Percentiles rank a stretch among this genome's conserved stretches.
Conservation (phyloP, 116 monocot species). For the Dioscorea cayenensis region DNA sequence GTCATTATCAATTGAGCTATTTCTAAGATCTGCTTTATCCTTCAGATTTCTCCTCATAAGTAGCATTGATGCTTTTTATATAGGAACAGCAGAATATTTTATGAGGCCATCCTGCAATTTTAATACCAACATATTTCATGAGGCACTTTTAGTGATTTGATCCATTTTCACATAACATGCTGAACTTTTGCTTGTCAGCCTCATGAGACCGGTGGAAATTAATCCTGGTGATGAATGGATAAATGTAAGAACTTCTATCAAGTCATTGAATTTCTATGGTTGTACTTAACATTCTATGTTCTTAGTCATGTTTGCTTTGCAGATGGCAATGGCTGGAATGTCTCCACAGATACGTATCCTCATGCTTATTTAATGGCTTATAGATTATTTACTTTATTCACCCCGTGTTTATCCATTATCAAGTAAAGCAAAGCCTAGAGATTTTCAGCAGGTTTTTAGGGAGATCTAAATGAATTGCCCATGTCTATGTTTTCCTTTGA, state of each 20-base stretch:
- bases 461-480: not conserved
- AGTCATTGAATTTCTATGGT: not conserved
- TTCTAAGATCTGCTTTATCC: not conserved
- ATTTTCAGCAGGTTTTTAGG: no score
- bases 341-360: slow-evolving; percentile 98
- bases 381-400: not conserved
- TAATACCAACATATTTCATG: not conserved
- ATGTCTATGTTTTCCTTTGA: slow-evolving; percentile 16
- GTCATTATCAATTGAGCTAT: not conserved
- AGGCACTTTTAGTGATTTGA: not conserved
- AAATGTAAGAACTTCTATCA: slow-evolving; percentile 55
- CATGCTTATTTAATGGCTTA: not conserved
- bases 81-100: not conserved
- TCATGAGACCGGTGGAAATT: slow-evolving; percentile 78
- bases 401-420: not conserved
- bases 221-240: slow-evolving; percentile 96
- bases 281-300: not conserved
- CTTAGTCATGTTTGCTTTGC: slow-evolving; percentile 18
- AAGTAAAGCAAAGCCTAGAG: not conserved
- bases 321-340: slow-evolving; percentile 97
- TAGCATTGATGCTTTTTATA: not conserved
- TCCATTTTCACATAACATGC: slow-evolving; percentile 1
- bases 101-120: not conserved
- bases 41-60: not conserved
- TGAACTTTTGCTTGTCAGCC: slow-evolving; percentile 32